phyloP scores from a whole-genome alignment of 73 alveolate species.

The Tetrahymena borealis region DNA sequence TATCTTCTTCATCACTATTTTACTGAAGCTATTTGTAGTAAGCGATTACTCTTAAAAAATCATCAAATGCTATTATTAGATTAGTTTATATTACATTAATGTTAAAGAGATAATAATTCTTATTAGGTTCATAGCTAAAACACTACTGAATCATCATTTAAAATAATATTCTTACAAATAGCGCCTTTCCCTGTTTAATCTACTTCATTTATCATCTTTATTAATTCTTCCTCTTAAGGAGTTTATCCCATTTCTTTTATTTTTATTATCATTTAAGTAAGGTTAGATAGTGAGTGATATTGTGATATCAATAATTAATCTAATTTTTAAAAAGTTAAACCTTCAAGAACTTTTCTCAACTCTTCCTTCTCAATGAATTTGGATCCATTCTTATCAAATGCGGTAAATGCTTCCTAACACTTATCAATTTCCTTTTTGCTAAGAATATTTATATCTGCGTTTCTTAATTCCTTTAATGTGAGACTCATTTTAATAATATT shows the following conservation, averaged over 20 bases:
- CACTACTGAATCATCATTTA: too few species aligned
- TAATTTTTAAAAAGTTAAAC: neutral
- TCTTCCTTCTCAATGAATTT: conserved; percentile 62
- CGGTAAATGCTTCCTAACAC: conserved; percentile 75
- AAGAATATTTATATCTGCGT: conserved; percentile 28
- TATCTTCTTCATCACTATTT: conserved; percentile 39
- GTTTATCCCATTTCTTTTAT: conserved; percentile 26
- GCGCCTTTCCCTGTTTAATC: conserved; percentile 40
- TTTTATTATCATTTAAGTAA: too few species aligned
- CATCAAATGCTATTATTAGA: neutral
- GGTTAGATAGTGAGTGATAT: too few species aligned
- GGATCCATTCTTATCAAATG: conserved; percentile 64
- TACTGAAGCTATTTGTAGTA: conserved; percentile 16
- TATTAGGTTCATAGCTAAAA: too few species aligned
- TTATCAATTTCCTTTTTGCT: conserved; percentile 62
- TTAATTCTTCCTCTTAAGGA: conserved; percentile 32
- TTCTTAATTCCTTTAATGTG: conserved; percentile 12
- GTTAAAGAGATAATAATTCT: too few species aligned
- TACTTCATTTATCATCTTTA: conserved; percentile 36
- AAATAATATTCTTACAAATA: conserved; percentile 7
- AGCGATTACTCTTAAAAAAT: conserved; percentile 20
- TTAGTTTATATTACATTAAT: too few species aligned
- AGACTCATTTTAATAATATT: conserved; percentile 14
- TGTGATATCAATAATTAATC: too few species aligned
- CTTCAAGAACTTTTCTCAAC: conserved; percentile 58